phyloP scores from a whole-genome alignment of 2,329 filamentous ascomycete species.

The Coleophoma cylindrospora region DNA sequence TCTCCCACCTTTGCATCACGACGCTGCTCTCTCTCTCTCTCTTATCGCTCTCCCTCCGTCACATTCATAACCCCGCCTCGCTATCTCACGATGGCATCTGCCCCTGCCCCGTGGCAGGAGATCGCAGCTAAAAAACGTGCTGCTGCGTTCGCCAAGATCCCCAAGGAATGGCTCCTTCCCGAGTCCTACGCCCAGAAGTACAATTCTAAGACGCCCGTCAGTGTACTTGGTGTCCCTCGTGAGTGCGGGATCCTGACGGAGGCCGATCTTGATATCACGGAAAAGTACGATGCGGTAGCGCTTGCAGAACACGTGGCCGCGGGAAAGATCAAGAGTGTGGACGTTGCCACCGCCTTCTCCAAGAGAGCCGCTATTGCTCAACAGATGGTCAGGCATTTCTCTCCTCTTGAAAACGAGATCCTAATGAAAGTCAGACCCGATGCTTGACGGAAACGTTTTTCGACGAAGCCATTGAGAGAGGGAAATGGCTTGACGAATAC shows the following conservation, averaged over 20 bases:
- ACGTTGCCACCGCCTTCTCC: slow-evolving; percentile 36
- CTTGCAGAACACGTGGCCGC: slow-evolving; percentile 34
- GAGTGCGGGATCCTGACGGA: slow-evolving; percentile 37
- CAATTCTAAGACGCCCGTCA: slow-evolving; percentile 7
- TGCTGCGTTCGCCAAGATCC: slow-evolving; percentile 19
- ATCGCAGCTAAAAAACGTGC: neutral
- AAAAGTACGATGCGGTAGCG: slow-evolving; percentile 35
- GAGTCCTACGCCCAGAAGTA: neutral
- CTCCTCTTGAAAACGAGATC: too few species aligned
- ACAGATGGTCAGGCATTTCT: slow-evolving; percentile 40
- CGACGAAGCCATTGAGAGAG: slow-evolving; percentile 1
- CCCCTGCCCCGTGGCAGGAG: neutral
- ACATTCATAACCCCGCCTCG: too few species aligned
- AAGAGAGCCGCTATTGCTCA: slow-evolving; percentile 42
- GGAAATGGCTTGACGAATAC: slow-evolving; percentile 1
- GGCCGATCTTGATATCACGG: slow-evolving; percentile 43
- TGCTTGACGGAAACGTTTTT: slow-evolving; percentile 2
- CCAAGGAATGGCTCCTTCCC: slow-evolving; percentile 24
- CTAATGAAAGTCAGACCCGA: neutral
- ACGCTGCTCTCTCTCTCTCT: too few species aligned
- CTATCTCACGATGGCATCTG: neutral
- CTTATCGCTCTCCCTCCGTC: too few species aligned
- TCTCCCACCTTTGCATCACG: too few species aligned
- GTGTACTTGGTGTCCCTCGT: slow-evolving; percentile 30
- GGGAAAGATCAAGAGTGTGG: slow-evolving; percentile 30